These are phyloP conservation scores for Hyaloscypha finlandica DNA, from an alignment of 495 filamentous ascomycete genomes.

Conservation along the genomic window DNA sequence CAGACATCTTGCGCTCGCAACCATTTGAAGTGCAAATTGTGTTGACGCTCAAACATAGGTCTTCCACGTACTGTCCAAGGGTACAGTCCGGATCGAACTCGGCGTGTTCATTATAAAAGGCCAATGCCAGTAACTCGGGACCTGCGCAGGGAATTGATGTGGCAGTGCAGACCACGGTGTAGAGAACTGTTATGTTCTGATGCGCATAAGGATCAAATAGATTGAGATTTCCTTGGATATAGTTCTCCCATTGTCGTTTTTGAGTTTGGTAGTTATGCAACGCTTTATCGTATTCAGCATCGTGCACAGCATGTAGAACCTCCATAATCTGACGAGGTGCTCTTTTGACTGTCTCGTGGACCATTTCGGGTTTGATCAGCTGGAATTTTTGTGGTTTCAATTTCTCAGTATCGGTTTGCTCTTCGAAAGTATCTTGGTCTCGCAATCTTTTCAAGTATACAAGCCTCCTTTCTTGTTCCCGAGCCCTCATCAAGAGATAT, in stretches of 20 bases:
- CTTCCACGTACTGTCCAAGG: conserved; percentile 93
- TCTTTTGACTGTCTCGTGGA: conserved; percentile 74
- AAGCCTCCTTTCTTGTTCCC: conserved; percentile 84
- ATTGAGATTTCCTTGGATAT: conserved; percentile 77
- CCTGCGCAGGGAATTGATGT: conserved; percentile 92
- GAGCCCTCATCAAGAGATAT: conserved; percentile 85
- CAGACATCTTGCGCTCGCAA: conserved; percentile 85
- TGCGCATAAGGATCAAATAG: conserved; percentile 93
- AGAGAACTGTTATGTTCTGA: conserved; percentile 94
- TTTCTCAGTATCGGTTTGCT: conserved; percentile 59
- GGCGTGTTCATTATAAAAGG: conserved; percentile 89
- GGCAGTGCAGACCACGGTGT: conserved; percentile 86
- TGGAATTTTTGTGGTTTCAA: conserved; percentile 66
- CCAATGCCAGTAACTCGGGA: conserved; percentile 80
- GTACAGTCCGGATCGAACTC: conserved; percentile 85
- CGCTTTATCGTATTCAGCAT: conserved; percentile 95
- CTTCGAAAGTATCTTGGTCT: conserved; percentile 70
- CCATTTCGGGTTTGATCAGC: conserved; percentile 92
- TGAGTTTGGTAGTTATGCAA: conserved; percentile 93
- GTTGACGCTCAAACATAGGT: conserved; percentile 75
- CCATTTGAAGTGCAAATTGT: conserved; percentile 77
- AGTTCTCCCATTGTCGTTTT: conserved; percentile 92
- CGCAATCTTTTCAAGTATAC: conserved; percentile 77
- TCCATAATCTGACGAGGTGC: conserved; percentile 86
- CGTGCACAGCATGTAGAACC: conserved; percentile 89